Conservation (phyloP, 805 yeast genomes). For the Sugiyamaella chiloensis region DNA sequence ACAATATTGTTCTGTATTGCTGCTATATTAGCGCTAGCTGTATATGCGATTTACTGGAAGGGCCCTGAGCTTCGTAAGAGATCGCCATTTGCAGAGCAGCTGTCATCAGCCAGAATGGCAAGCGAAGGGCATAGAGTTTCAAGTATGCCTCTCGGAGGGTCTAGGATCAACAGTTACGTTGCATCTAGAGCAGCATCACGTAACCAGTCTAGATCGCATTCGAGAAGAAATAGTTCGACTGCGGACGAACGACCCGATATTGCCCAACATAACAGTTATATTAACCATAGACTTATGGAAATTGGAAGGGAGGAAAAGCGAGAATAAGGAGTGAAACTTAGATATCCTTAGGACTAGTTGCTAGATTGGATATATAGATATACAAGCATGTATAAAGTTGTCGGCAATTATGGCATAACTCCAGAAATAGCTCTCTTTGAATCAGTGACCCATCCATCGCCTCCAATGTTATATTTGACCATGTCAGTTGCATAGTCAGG, state of each 20-base stretch:
- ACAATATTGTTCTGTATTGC: conserved; percentile 39
- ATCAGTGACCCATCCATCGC: conserved; percentile 3
- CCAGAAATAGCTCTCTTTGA: background rate
- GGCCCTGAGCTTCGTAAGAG: conserved; percentile 38
- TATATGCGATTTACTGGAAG: conserved; percentile 41
- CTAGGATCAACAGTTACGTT: conserved; percentile 6
- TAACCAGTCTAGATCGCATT: conserved; percentile 3
- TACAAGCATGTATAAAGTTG: no score
- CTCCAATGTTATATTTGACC: conserved; percentile 7
- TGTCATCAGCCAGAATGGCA: conserved; percentile 17
- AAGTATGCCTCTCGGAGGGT: conserved; percentile 8
- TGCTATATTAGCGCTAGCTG: conserved; percentile 36
- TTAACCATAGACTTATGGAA: conserved; percentile 1
- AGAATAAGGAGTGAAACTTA: background rate
- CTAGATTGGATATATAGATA: no score
- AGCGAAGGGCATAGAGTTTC: conserved; percentile 8
- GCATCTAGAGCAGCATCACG: conserved; percentile 5
- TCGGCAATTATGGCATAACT: background rate
- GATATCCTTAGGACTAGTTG: background rate
- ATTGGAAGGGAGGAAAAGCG: conserved; percentile 1
- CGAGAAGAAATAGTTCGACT: conserved; percentile 1
- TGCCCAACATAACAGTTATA: conserved; percentile 1
- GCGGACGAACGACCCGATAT: background rate
- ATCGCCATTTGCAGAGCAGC: conserved; percentile 38
- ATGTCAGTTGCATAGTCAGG: conserved; percentile 6